These are phyloP conservation scores for Phytopythium kandeliae DNA, from an alignment of 352 stramenopile genomes.

Conservation along the genomic window DNA sequence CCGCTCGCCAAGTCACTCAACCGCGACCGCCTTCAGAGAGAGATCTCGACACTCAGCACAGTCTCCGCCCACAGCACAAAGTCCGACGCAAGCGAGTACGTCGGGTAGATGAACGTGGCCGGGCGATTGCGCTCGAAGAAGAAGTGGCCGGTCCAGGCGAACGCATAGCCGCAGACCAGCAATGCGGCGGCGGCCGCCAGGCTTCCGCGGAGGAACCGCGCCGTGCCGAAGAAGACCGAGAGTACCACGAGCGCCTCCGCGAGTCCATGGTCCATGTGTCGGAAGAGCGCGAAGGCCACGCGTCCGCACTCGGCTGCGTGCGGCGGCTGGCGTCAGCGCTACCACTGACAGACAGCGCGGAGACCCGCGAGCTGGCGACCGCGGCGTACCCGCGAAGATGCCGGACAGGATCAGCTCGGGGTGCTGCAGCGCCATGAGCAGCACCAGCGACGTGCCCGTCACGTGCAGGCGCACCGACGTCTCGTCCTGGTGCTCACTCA, in stretches of 20 bases:
- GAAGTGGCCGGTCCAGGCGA: constrained; percentile 62
- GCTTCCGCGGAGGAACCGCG: constrained; percentile 29
- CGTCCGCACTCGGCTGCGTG: constrained; percentile 26
- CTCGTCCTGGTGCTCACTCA: constrained; percentile 35
- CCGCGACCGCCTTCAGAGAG: constrained; percentile 16
- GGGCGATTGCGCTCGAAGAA: constrained; percentile 56
- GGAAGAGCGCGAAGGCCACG: constrained; percentile 32
- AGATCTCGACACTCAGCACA: constrained; percentile 28
- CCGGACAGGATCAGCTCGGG: constrained; percentile 28
- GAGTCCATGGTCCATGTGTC: constrained; percentile 30
- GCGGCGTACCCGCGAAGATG: constrained; percentile 14
- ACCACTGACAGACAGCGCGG: neutral
- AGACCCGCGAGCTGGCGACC: neutral
- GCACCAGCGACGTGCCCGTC: constrained; percentile 31
- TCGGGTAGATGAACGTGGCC: constrained; percentile 67
- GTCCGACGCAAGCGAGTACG: constrained; percentile 56
- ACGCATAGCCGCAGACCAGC: constrained; percentile 41
- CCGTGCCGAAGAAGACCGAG: constrained; percentile 21
- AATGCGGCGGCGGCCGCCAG: constrained; percentile 10
- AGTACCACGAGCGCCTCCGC: constrained; percentile 23
- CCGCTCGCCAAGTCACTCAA: too few relatives aligned
- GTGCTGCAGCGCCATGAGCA: constrained; percentile 25
- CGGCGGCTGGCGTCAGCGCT: neutral
- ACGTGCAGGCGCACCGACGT: constrained; percentile 38
- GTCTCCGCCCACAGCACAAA: constrained; percentile 48